phyloP scores from a whole-genome alignment of 2,329 filamentous ascomycete genomes.

The Colletotrichum sojae region DNA sequence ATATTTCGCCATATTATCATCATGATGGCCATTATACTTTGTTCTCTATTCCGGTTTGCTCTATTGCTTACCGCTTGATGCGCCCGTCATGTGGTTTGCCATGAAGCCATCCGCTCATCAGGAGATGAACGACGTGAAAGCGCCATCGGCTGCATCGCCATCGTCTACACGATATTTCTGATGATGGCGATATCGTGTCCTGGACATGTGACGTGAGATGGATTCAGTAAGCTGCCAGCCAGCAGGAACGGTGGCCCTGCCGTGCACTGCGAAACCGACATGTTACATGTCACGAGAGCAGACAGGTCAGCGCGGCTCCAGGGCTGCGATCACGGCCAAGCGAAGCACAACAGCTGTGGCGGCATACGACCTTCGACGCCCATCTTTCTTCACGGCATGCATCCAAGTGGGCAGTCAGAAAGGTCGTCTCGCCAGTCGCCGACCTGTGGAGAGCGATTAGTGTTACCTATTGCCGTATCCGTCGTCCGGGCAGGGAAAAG shows the following conservation, averaged over 20 bases:
- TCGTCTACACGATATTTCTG: conserved; percentile 2
- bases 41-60: not conserved
- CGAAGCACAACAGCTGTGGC: conserved; percentile 5
- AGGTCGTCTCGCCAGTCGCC: too few relatives aligned
- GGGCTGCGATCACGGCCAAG: conserved; percentile 14
- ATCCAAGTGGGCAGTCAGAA: conserved; percentile 16
- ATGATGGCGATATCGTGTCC: conserved; percentile 21
- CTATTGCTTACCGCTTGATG: not conserved
- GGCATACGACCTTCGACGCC: conserved; percentile 25
- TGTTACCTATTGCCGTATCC: too few relatives aligned
- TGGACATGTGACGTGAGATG: conserved; percentile 1
- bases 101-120: conserved; percentile 5
- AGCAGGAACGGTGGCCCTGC: too few relatives aligned
- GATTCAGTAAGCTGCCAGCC: not conserved
- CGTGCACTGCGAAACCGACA: too few relatives aligned
- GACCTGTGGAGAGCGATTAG: too few relatives aligned
- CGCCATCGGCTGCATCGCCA: not conserved
- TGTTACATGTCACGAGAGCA: too few relatives aligned
- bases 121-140: conserved; percentile 17
- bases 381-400: conserved; percentile 21
- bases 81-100: not conserved
- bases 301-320: not conserved
- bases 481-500: too few relatives aligned
- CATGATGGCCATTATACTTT: too few relatives aligned
- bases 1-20: not conserved